Evolutionary conservation across 768 basidiomycete genomes (phyloP).

Genomic region (Atractiella rhizophila): DNA sequence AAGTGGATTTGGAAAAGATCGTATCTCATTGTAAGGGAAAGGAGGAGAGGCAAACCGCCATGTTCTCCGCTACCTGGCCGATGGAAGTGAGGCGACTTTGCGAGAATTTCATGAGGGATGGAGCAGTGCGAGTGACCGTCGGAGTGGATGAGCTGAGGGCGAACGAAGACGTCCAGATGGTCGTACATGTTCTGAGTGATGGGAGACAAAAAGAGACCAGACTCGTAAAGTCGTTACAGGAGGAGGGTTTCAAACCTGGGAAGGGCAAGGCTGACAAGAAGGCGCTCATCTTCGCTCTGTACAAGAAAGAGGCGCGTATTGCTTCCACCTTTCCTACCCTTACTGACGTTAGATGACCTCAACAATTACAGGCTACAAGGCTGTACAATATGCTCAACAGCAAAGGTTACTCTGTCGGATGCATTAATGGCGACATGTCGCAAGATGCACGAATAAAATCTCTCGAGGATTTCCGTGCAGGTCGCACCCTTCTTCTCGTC

Average conservation of each 20-base stretch:
- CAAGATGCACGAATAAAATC: constrained; percentile 63
- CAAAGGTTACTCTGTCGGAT: constrained; percentile 33
- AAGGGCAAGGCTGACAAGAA: constrained; percentile 32
- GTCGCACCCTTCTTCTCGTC: constrained; percentile 54
- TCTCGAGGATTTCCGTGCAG: constrained; percentile 62
- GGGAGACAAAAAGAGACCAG: constrained; percentile 14
- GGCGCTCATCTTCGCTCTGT: constrained; percentile 72
- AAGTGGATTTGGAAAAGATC: constrained; percentile 83
- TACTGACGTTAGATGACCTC: no score
- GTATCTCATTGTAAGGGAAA: constrained; percentile 65
- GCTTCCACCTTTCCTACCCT: no score
- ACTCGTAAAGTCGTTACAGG: constrained; percentile 11
- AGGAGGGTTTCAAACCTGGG: constrained; percentile 17
- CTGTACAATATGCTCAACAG: constrained; percentile 51
- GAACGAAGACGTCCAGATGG: constrained; percentile 74
- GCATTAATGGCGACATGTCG: constrained; percentile 41
- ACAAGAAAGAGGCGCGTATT: constrained; percentile 95
- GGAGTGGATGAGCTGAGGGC: constrained; percentile 87
- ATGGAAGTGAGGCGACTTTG: constrained; percentile 75
- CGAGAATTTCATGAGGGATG: constrained; percentile 53
- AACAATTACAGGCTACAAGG: no score
- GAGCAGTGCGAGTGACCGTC: constrained; percentile 73
- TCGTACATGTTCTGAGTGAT: constrained; percentile 15
- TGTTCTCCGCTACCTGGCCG: constrained; percentile 89
- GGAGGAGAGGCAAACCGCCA: constrained; percentile 29